Conservation (phyloP, 176 grass and related monocot species). For the Tillandsia fasciculata region DNA sequence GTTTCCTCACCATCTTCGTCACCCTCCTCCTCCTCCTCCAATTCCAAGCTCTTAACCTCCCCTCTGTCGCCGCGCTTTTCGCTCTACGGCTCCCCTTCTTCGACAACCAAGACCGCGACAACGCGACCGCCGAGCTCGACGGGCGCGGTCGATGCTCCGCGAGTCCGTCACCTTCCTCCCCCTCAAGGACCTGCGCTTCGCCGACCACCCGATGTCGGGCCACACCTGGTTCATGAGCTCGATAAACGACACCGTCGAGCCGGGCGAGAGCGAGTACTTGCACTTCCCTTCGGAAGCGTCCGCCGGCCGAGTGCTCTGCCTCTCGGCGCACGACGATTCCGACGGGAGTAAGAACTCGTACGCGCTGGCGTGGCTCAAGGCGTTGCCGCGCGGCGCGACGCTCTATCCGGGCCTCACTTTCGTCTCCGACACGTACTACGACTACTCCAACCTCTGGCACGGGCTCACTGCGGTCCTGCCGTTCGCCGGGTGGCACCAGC, state of each 20-base stretch:
- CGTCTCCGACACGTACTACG: constrained; percentile 58
- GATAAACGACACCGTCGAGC: constrained; percentile 42
- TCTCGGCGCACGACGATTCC: constrained; percentile 17
- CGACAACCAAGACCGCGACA: neutral
- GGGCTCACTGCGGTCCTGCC: constrained; percentile 43
- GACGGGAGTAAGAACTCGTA: constrained; percentile 51
- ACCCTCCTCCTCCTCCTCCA: constrained; percentile 27
- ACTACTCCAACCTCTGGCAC: constrained; percentile 59
- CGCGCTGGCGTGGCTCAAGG: constrained; percentile 43
- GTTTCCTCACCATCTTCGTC: constrained; percentile 28
- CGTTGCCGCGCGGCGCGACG: constrained; percentile 28
- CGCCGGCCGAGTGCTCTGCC: constrained; percentile 45
- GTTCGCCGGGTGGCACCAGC: constrained; percentile 39
- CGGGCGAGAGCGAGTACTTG: constrained; percentile 33
- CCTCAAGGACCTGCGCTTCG: constrained; percentile 37
- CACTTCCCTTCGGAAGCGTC: constrained; percentile 48
- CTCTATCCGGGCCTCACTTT: constrained; percentile 37
- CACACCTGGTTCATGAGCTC: constrained; percentile 63
- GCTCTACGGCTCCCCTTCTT: neutral
- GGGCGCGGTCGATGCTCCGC: constrained; percentile 16
- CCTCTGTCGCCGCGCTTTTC: constrained; percentile 8
- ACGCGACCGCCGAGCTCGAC: constrained; percentile 1
- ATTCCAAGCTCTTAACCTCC: constrained; percentile 14
- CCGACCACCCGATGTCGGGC: neutral
- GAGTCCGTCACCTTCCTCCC: constrained; percentile 43